Percentiles rank a stretch among this genome's conserved stretches.
Evolutionary conservation across 139 green algal species (phyloP).

Genomic region (Zygnema circumcarinatum): DNA sequence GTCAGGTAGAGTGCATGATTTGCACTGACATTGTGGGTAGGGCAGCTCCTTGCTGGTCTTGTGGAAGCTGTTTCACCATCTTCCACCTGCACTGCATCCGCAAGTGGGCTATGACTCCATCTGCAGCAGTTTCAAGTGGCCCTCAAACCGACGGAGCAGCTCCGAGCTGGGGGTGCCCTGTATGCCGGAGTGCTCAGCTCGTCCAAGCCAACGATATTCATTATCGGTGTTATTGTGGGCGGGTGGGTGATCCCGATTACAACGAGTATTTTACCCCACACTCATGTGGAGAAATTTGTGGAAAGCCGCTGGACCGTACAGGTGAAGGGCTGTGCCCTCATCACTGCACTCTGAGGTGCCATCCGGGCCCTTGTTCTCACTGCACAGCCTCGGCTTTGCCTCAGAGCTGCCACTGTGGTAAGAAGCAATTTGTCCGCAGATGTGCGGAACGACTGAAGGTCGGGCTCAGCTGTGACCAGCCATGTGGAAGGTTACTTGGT

Average conservation of each 20-base stretch:
- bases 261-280: conserved; percentile 57
- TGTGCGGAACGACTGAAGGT: conserved; percentile 22
- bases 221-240: conserved; percentile 53
- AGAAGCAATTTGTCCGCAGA: conserved; percentile 8
- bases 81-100: conserved; percentile 52
- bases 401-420: conserved; percentile 48
- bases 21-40: conserved; percentile 44
- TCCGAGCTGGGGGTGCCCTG: conserved; percentile 48
- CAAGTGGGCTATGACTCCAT: conserved; percentile 43
- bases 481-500: conserved; percentile 17
- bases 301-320: conserved; percentile 11
- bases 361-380: conserved; percentile 55
- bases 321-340: conserved; percentile 41
- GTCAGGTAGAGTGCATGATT: conserved; percentile 57
- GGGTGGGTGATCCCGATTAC: not conserved
- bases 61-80: conserved; percentile 53
- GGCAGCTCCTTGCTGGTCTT: conserved; percentile 35
- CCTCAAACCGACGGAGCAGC: not conserved
- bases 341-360: conserved; percentile 49
- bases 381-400: conserved; percentile 42
- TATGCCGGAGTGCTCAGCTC: conserved; percentile 30
- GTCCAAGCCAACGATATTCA: conserved; percentile 10
- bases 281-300: conserved; percentile 58
- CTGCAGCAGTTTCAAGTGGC: not conserved
- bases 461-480: conserved; percentile 41